Base-by-base conservation (phyloP, 306 rosid genomes). In the Quercus wislizeni region DNA sequence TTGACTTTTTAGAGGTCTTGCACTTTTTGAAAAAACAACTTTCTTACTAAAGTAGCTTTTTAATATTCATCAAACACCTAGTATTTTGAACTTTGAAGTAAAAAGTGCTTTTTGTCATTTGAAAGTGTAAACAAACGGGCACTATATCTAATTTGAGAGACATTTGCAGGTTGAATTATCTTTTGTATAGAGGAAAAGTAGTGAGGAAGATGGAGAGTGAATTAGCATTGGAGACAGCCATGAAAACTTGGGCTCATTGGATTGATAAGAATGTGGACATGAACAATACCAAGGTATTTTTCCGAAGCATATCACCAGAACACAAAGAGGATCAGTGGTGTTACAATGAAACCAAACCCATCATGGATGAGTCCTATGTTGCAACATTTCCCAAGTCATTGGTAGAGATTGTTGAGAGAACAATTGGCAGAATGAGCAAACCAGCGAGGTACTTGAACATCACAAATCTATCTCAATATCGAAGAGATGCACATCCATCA, bases 281-380 rank as follows among this genome's bases (percentile, higher is more conserved):
- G 14, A 80, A 30, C 70, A 81, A 74, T 27, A 84, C 88, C 13
- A 76, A 20, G 51, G 83, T 79, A 18, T 77, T 79, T 76, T 87
- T 84, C 64, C 49, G 86, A 35, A 84, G 88, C 86, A 84, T 87
- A 38, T 87, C 90, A 7, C 86, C 90, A 17, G 86, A 79, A 35
- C 90, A 87, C 78, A 84, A 77, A 73, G 90, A 78, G 75, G 79
- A 76, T 63, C 84, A 76, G 20, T 82, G 83, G 88, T 87, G 88
- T 79, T 79, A 55, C 77, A 82, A 85, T 20, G 18, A 73, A 75
- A 87, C 83, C 17, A 15, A 74, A 33, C 85, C 78, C 65, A 69
- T 69, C 7, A 3, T 5, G 3, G 83, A 87, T 1, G 64, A 79
- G 73, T 82, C 86, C 43, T 79, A 65, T 4, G 23, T 33, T 18